These are phyloP conservation scores for Cytospora piceicola DNA, from an alignment of 2,329 filamentous ascomycete species.

Conservation along the genomic window DNA sequence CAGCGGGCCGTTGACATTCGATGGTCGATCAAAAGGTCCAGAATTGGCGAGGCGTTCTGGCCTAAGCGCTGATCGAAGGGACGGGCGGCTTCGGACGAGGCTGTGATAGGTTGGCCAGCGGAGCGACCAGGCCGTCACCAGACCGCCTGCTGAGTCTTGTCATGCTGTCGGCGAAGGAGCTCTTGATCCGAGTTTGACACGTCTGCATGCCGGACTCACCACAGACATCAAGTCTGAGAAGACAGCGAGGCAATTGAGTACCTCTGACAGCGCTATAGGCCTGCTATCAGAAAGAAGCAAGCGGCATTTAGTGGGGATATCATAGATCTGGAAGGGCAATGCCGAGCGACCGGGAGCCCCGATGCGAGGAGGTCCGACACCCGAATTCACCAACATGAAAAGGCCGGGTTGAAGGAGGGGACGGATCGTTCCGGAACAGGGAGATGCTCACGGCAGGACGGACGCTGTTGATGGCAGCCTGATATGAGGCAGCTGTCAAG, in stretches of 20 bases:
- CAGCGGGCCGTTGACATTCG: constrained; percentile 17
- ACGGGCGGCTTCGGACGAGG: constrained; percentile 26
- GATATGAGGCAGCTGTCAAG: constrained; percentile 13
- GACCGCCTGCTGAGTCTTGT: constrained; percentile 15
- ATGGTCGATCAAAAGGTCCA: constrained; percentile 27
- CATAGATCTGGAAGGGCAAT: not conserved
- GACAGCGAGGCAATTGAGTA: no score
- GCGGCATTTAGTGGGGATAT: no score
- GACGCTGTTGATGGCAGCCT: constrained; percentile 19
- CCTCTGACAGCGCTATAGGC: no score
- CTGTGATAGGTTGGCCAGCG: constrained; percentile 23
- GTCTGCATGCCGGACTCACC: not conserved
- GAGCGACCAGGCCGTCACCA: constrained; percentile 10
- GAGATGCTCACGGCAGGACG: not conserved
- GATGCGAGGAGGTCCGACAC: not conserved
- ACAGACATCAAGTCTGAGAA: not conserved
- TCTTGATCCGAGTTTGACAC: not conserved
- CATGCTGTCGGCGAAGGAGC: not conserved
- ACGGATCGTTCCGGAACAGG: constrained; percentile 17
- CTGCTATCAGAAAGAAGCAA: no score
- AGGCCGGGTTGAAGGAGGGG: constrained; percentile 4
- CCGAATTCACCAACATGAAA: not conserved
- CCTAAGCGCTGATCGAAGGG: constrained; percentile 25
- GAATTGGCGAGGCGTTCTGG: constrained; percentile 25
- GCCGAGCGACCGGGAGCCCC: no score